Evolutionary conservation across 2,329 filamentous ascomycete genomes (phyloP).

Genomic region (Colletotrichum sp.): DNA sequence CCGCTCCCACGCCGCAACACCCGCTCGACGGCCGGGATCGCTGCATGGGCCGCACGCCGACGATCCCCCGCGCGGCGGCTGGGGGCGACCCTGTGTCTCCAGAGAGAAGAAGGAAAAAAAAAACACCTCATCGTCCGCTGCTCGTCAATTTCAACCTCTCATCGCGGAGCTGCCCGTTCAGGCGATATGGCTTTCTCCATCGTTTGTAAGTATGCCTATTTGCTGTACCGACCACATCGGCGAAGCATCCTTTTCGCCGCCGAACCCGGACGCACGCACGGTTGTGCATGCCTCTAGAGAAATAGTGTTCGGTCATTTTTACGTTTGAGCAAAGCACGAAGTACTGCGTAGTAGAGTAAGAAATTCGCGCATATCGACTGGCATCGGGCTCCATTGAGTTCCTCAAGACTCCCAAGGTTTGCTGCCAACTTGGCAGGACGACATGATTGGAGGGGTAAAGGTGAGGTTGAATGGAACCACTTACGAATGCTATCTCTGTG

Average conservation of each 20-base stretch:
- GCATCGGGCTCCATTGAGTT: background rate
- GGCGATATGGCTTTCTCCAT: background rate
- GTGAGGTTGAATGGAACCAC: background rate
- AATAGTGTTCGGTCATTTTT: background rate
- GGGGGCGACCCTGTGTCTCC: background rate
- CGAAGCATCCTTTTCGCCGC: background rate
- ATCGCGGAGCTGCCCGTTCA: background rate
- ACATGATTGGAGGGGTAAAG: background rate
- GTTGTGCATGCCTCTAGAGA: background rate
- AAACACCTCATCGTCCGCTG: background rate
- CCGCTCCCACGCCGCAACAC: background rate
- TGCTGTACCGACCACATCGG: background rate
- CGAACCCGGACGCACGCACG: background rate
- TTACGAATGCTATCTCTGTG: background rate
- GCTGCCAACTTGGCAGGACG: background rate
- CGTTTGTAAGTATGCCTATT: too few relatives aligned
- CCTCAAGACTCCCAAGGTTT: background rate
- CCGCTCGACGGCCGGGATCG: background rate
- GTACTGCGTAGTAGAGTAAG: too few relatives aligned
- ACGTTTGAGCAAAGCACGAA: background rate
- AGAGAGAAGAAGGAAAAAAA: background rate
- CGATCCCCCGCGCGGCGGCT: background rate
- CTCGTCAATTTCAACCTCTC: background rate
- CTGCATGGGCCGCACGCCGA: background rate
- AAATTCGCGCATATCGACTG: background rate